phyloP scores from a whole-genome alignment of 306 rosid species.

The Sechiopsis laciniata region DNA sequence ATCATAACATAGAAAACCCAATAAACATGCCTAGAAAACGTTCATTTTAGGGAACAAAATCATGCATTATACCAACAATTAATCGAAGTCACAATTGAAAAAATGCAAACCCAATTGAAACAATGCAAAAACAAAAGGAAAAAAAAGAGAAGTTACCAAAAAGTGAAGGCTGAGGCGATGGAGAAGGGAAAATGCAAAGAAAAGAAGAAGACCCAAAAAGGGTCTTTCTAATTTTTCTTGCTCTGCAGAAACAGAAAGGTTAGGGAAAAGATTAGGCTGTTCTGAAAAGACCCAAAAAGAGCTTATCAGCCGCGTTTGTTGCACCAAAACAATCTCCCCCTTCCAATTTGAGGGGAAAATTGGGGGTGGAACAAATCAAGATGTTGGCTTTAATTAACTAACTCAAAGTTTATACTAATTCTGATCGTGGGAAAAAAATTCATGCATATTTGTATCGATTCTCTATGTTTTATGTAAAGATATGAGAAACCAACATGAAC shows the following conservation, averaged over 20 bases:
- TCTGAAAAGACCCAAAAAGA: neutral
- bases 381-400: neutral
- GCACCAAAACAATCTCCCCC: constrained; percentile 18
- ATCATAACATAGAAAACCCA: constrained; percentile 12
- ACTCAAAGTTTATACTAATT: neutral
- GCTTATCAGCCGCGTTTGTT: constrained; percentile 11
- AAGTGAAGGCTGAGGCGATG: neutral
- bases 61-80: neutral
- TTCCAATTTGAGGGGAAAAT: neutral
- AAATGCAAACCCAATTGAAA: neutral
- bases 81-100: neutral
- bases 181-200: neutral
- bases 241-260: neutral
- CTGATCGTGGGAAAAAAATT: neutral
- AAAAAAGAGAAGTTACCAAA: neutral
- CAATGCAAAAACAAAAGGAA: neutral
- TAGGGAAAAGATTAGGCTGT: neutral
- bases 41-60: neutral
- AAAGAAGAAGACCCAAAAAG: neutral
- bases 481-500: too few relatives aligned
- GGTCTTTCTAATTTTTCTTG: constrained; percentile 9
- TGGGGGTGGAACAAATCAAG: too few relatives aligned
- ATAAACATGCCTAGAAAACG: neutral
- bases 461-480: too few relatives aligned
- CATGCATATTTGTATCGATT: too few relatives aligned